These are phyloP conservation scores for Terana coerulea DNA, from an alignment of 768 basidiomycete genomes.

Conservation along the genomic window DNA sequence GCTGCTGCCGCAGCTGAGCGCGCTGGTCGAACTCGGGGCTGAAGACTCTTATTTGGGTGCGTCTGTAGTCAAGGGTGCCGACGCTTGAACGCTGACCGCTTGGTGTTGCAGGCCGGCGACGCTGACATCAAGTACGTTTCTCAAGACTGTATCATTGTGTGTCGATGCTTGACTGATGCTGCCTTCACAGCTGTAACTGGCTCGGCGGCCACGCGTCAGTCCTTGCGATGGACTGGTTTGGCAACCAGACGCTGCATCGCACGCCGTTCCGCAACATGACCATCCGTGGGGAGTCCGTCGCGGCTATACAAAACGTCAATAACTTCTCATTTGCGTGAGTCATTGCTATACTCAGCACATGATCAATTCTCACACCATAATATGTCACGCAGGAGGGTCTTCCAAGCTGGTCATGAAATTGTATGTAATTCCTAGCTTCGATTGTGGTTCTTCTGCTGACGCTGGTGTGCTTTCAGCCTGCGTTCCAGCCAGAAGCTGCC, in stretches of 20 bases:
- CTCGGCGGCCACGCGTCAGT: slow-evolving; percentile 34
- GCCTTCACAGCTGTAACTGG: slow-evolving; percentile 36
- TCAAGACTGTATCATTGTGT: neutral
- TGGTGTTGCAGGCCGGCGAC: slow-evolving; percentile 37
- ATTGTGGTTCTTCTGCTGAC: neutral
- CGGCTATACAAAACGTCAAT: slow-evolving; percentile 59
- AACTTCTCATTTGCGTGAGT: slow-evolving; percentile 67
- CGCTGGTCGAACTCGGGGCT: slow-evolving; percentile 39
- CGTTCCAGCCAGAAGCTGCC: slow-evolving; percentile 56
- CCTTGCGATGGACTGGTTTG: slow-evolving; percentile 46
- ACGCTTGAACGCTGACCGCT: slow-evolving; percentile 36
- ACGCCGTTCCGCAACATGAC: slow-evolving; percentile 54
- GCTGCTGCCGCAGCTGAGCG: slow-evolving; percentile 45
- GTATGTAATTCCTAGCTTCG: slow-evolving; percentile 32
- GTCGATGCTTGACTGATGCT: too few relatives aligned
- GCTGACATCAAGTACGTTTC: slow-evolving; percentile 30
- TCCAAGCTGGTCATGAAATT: slow-evolving; percentile 57
- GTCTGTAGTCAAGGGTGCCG: slow-evolving; percentile 21
- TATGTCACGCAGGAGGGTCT: slow-evolving; percentile 44
- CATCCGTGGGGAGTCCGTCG: slow-evolving; percentile 46
- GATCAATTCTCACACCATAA: neutral
- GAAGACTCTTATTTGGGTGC: slow-evolving; percentile 39
- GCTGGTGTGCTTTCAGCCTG: slow-evolving; percentile 37
- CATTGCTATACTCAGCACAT: neutral
- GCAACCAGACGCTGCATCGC: slow-evolving; percentile 34